Evolutionary conservation across 768 basidiomycete genomes (phyloP).

Genomic region (Agaricus subrufescens): DNA sequence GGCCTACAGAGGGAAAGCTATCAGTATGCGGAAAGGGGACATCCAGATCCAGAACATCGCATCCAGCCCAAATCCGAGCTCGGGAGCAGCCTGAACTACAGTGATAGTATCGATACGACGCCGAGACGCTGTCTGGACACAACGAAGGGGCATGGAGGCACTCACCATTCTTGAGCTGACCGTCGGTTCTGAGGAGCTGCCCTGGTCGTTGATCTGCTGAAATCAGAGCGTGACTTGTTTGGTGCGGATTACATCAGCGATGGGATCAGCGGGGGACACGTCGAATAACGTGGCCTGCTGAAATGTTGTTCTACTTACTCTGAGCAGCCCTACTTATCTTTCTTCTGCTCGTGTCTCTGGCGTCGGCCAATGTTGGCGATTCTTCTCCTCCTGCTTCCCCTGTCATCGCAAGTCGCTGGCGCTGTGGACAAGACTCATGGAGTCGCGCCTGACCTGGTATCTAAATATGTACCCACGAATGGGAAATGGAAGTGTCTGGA

Average conservation of each 20-base stretch:
- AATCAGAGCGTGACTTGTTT: slow-evolving; percentile 37
- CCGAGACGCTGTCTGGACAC: slow-evolving; percentile 1
- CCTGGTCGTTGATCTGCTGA: slow-evolving; percentile 16
- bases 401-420: slow-evolving; percentile 37
- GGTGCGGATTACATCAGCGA: slow-evolving; percentile 26
- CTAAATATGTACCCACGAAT: slow-evolving; percentile 51
- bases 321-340: neutral
- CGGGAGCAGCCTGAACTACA: slow-evolving; percentile 2
- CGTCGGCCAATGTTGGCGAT: slow-evolving; percentile 42
- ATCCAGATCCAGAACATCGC: slow-evolving; percentile 29
- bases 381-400: slow-evolving; percentile 40
- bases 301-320: slow-evolving; percentile 11
- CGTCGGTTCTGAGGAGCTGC: slow-evolving; percentile 32
- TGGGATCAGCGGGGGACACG: slow-evolving; percentile 30
- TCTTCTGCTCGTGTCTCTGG: neutral
- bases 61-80: slow-evolving; percentile 30
- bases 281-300: slow-evolving; percentile 15
- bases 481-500: slow-evolving; percentile 80
- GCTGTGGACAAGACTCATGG: slow-evolving; percentile 47
- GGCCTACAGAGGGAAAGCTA: slow-evolving; percentile 33
- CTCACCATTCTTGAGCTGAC: slow-evolving; percentile 41
- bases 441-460: slow-evolving; percentile 47
- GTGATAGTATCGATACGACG: neutral
- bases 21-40: slow-evolving; percentile 13
- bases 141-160: slow-evolving; percentile 14